phyloP scores from a whole-genome alignment of 768 basidiomycete species.

The Suillus luteus region DNA sequence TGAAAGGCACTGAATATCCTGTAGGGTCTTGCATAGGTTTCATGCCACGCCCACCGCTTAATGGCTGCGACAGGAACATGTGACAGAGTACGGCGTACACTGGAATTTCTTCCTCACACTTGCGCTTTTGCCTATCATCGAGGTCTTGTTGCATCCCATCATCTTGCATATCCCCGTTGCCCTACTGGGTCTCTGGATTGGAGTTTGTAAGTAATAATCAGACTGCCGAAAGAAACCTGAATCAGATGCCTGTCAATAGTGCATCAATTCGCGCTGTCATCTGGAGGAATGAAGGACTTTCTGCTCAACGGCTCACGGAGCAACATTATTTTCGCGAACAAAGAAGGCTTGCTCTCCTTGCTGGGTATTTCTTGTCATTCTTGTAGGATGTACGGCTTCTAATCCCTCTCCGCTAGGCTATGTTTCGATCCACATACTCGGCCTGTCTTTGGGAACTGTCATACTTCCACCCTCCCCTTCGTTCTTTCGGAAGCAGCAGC shows the following conservation, averaged over 20 bases:
- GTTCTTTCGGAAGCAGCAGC: conserved; percentile 59
- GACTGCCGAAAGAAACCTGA: neutral
- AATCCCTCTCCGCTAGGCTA: conserved; percentile 58
- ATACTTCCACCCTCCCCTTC: conserved; percentile 78
- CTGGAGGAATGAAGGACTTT: conserved; percentile 57
- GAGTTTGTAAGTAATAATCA: conserved; percentile 47
- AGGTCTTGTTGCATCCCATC: conserved; percentile 69
- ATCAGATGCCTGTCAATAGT: conserved; percentile 40
- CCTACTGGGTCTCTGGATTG: conserved; percentile 61
- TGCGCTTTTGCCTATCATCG: conserved; percentile 73
- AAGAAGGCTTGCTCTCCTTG: conserved; percentile 87
- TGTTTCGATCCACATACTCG: conserved; percentile 85
- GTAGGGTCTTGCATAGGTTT: conserved; percentile 45
- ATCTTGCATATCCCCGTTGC: conserved; percentile 59
- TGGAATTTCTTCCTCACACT: conserved; percentile 99
- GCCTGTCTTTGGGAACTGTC: conserved; percentile 78
- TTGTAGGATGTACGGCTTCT: neutral
- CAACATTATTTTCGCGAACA: conserved; percentile 75
- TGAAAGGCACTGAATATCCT: conserved; percentile 94
- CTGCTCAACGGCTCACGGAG: conserved; percentile 66
- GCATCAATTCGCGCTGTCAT: conserved; percentile 69
- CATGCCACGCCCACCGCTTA: conserved; percentile 4
- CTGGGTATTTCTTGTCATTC: conserved; percentile 46
- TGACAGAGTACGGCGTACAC: conserved; percentile 93
- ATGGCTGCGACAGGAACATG: conserved; percentile 72